phyloP scores from a whole-genome alignment of 192 early-diverging fungal species.

The Gaertneriomyces sp. region DNA sequence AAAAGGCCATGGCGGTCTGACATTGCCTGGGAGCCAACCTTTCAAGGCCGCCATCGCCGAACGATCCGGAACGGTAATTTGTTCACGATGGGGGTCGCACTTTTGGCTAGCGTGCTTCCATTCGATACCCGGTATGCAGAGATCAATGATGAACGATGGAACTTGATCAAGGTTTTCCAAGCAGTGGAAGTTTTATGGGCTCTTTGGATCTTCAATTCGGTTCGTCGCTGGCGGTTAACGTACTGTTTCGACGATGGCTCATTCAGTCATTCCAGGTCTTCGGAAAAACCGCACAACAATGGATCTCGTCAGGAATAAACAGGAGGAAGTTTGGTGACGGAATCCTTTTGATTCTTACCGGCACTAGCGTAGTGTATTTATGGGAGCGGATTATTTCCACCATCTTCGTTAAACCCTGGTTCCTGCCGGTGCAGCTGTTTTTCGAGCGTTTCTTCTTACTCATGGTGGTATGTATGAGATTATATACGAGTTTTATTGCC shows the following conservation, averaged over 20 bases:
- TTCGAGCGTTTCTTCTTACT: background rate
- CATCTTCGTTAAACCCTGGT: background rate
- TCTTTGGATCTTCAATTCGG: constrained; percentile 1
- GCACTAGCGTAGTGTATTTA: background rate
- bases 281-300: background rate
- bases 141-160: background rate
- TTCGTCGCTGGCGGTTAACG: background rate
- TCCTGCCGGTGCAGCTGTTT: background rate
- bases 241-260: background rate
- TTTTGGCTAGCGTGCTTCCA: too few relatives aligned
- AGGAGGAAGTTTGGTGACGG: background rate
- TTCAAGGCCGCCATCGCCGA: too few relatives aligned
- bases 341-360: background rate
- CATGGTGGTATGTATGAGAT: background rate
- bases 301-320: background rate
- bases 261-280: background rate
- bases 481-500: too few relatives aligned
- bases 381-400: background rate
- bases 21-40: too few relatives aligned
- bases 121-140: too few relatives aligned
- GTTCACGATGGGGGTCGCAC: too few relatives aligned
- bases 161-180: background rate
- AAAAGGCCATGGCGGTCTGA: too few relatives aligned
- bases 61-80: too few relatives aligned
- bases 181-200: background rate